Base-by-base conservation (phyloP, 2,329 filamentous ascomycete genomes). In the Pyrenophora teres region DNA sequence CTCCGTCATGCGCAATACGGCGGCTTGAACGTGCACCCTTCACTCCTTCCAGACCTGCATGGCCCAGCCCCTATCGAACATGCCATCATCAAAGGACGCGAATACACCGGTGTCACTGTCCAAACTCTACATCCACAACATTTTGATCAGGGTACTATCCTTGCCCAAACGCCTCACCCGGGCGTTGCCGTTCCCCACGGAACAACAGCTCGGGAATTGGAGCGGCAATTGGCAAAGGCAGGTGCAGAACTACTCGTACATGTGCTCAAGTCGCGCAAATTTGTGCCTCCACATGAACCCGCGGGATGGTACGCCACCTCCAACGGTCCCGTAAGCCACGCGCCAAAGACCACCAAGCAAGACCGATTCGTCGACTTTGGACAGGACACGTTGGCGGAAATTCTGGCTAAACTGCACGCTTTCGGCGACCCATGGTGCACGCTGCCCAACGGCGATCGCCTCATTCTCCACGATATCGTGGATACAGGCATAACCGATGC, bases 11-110 rank as follows among this genome's bases (percentile, higher is more conserved):
- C 89, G 19, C 84, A 83, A 63, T 96, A 95, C 74, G 92, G 92
- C 37, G 94, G 94, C 0, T 76, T 99, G 3, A 99, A 99, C 73
- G 82, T 99, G 2, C 94, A 99, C 68, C 94, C 94, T 1, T 97
- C 93, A 0, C 76, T 97, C 23, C 82, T 99, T 12, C 93, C 92
- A 3, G 88, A 94, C 69, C 85, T 96, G 52, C 87, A 88, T 51
- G 94, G 94, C 2, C 84, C 94, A 9, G 90, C 94, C 2, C 94
- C 94, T 0, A 80, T 99, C 12, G 88, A 96, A 57, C 89, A 92
- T 72, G 85, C 90, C n/a, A 80, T 97, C 31, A 79, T 97, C 12
- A 76, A 81, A 23, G 77, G 81, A 10, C 78, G 84, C 47, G 65
- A 67, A 0, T 75, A 77, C 52, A 90, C 89, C 0, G 94, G 94